Evolutionary conservation across 192 early-diverging fungal genomes (phyloP), one percentile per base, ranked within the genome.

Genomic region (Rhizophlyctis rosea): DNA sequence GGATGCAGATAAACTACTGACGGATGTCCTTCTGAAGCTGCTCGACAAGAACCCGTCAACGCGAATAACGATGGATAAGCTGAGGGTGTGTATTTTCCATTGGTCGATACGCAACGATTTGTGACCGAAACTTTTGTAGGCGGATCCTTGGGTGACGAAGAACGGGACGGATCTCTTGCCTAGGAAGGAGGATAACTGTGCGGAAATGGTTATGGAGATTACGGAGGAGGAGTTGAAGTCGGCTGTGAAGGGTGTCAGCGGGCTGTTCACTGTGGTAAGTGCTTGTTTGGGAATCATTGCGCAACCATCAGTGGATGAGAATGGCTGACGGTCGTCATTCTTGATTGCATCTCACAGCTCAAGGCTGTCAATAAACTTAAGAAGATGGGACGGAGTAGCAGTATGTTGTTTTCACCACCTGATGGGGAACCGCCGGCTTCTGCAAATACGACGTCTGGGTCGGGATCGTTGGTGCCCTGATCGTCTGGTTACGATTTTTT

Each of bases 201-300:
- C 68, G 35, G 76, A 77, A 31, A n/a, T n/a, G n/a, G 84, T 97
- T 14, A 82, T 80, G 2, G 83, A 91, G 31, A 79, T 96, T 55
- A 98, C 96, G 0, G 87, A 93, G 57, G 88, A 91, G 55, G 95
- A 98, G 54, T 71, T 94, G 24, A 70, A 81, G 23, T 73, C 76
- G 60, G 92, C 91, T 25, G 85, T 96, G 61, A 83, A 88, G 61
- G 77, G 75, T 30, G 82, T 89, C 49, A 72, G 59, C 29, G 73
- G 74, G 36, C 65, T 90, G 13, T 85, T 85, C 52, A 83, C 87
- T 28, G 82, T 91, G 51, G 82, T 91, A 30, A 55, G 62, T 58
- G n/a, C n/a, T n/a, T n/a, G n/a, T n/a, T n/a, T n/a, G n/a, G n/a
- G n/a, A n/a, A n/a, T n/a, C n/a, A n/a, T n/a, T n/a, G n/a, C n/a